phyloP scores from a whole-genome alignment of 163 green algal species.

The Scenedesmus sp. region DNA sequence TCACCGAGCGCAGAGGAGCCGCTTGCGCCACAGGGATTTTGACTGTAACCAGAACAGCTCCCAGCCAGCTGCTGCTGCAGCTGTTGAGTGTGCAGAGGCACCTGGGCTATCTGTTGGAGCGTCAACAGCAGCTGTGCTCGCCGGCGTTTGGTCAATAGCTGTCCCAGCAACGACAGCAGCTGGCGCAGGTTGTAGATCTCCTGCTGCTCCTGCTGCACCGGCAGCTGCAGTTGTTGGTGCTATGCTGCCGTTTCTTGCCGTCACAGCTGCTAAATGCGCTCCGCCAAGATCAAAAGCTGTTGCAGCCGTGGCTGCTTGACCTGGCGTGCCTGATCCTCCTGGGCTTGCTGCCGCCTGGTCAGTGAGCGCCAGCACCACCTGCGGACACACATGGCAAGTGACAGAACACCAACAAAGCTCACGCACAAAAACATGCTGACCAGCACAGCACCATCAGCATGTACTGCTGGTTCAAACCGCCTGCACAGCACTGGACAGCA shows the following conservation, averaged over 20 bases:
- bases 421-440: too few species aligned
- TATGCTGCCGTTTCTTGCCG: too few species aligned
- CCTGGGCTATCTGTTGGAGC: neutral
- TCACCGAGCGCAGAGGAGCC: slow-evolving; percentile 65
- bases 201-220: too few species aligned
- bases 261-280: too few species aligned
- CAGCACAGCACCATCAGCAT: too few species aligned
- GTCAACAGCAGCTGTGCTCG: neutral
- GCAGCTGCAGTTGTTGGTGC: too few species aligned
- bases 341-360: neutral
- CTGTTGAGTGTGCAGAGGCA: neutral
- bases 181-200: too few species aligned
- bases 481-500: too few species aligned
- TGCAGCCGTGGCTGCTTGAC: slow-evolving; percentile 6
- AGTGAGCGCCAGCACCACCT: slow-evolving; percentile 23
- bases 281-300: neutral
- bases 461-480: too few species aligned
- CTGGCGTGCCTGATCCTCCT: neutral
- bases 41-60: slow-evolving; percentile 72
- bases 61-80: slow-evolving; percentile 45
- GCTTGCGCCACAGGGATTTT: slow-evolving; percentile 77
- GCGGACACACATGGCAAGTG: too few species aligned
- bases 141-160: neutral
- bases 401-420: too few species aligned
- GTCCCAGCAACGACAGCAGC: neutral